Percentiles rank a stretch among this genome's conserved stretches.
These are phyloP conservation scores for Vishniacozyma victoriae DNA, from an alignment of 768 basidiomycete genomes.

Conservation along the genomic window DNA sequence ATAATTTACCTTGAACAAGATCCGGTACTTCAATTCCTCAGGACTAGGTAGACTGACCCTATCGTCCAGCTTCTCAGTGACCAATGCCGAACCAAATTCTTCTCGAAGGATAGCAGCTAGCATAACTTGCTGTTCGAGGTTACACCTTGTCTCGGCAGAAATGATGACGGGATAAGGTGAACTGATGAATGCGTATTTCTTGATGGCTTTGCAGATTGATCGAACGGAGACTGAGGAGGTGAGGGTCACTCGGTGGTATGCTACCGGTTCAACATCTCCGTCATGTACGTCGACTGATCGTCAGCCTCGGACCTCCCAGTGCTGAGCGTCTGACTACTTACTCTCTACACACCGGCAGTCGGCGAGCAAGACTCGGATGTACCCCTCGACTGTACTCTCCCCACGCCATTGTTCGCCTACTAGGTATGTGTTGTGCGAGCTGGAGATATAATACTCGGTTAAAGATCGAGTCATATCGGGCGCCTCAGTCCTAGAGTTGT, in stretches of 20 bases:
- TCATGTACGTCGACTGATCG: conserved; percentile 85
- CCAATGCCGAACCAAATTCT: conserved; percentile 56
- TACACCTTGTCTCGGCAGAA: conserved; percentile 86
- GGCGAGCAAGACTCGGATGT: conserved; percentile 81
- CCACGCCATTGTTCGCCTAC: conserved; percentile 56
- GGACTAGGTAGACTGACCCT: conserved; percentile 69
- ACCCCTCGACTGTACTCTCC: conserved; percentile 82
- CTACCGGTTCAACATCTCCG: conserved; percentile 73
- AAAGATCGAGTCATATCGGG: conserved; percentile 87
- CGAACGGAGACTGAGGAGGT: conserved; percentile 75
- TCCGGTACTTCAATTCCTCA: conserved; percentile 65
- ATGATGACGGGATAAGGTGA: conserved; percentile 90
- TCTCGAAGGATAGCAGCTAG: conserved; percentile 68
- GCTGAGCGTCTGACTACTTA: conserved; percentile 48
- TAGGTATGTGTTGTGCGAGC: conserved; percentile 68
- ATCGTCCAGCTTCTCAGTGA: conserved; percentile 51
- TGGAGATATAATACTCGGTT: conserved; percentile 79
- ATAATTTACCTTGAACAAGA: conserved; percentile 72
- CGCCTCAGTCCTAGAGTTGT: conserved; percentile 62
- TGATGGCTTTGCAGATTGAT: conserved; percentile 74
- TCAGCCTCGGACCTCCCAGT: conserved; percentile 3
- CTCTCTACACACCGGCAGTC: conserved; percentile 91
- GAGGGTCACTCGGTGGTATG: conserved; percentile 84
- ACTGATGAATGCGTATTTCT: conserved; percentile 80
- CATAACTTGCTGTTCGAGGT: conserved; percentile 68